A percentile compares a stretch with the other conserved stretches of the same genome.
phyloP scores from a whole-genome alignment of 441 rosid species.

The Gossypium trilobum region DNA sequence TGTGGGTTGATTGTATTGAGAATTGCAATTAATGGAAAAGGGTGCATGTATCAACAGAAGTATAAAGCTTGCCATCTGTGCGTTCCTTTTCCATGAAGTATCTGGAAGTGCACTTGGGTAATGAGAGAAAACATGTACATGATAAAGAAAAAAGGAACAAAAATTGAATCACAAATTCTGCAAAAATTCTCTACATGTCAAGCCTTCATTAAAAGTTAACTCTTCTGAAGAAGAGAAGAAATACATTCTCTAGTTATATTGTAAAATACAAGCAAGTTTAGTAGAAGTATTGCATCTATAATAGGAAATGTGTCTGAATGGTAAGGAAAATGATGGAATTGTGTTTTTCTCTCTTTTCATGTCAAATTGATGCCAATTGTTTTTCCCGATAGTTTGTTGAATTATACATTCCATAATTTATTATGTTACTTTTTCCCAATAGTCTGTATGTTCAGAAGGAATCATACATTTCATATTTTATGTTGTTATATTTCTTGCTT shows the following conservation, averaged over 20 bases:
- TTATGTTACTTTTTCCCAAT: background rate
- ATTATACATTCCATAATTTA: background rate
- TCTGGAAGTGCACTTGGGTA: background rate
- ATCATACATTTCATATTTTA: background rate
- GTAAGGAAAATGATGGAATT: background rate
- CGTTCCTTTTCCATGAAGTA: background rate
- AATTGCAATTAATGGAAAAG: background rate
- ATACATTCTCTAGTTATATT: background rate
- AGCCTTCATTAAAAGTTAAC: background rate
- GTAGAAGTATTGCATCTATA: background rate
- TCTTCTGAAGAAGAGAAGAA: background rate
- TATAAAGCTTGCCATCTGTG: background rate
- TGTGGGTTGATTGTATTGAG: background rate
- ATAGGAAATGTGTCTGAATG: background rate
- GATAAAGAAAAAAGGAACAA: background rate
- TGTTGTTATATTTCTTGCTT: background rate
- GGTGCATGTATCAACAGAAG: background rate
- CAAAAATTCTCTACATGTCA: background rate
- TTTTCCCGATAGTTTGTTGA: background rate
- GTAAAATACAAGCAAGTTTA: background rate
- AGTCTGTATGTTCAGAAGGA: background rate
- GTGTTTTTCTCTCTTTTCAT: background rate
- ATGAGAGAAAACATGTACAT: background rate
- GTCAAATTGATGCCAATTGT: slow-evolving; percentile 1
- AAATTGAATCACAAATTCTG: background rate